A percentile compares a stretch with the other conserved stretches of the same genome.
These are phyloP conservation scores for Dryas drummondii DNA, from an alignment of 306 rosid genomes.

Conservation along the genomic window DNA sequence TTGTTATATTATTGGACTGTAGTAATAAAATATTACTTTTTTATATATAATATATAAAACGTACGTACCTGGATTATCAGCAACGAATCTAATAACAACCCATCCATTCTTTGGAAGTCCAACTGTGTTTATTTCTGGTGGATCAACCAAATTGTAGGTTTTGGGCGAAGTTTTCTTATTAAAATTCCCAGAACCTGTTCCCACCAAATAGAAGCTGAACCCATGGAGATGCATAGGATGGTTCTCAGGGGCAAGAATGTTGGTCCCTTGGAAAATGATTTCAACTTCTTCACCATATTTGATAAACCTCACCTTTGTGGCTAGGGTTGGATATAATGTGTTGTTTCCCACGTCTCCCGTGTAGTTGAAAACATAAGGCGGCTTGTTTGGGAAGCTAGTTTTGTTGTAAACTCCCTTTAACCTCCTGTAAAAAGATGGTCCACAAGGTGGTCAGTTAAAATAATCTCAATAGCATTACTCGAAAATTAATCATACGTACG, in stretches of 20 bases:
- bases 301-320: conserved; percentile 26
- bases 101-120: conserved; percentile 44
- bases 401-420: conserved; percentile 22
- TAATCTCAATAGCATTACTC: no score
- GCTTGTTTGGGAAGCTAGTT: conserved; percentile 31
- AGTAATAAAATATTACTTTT: no score
- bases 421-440: no score
- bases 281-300: conserved; percentile 38
- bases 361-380: conserved; percentile 33
- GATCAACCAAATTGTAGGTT: conserved; percentile 37
- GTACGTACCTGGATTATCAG: conserved; percentile 39
- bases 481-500: conserved; percentile 12
- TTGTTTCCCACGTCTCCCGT: conserved; percentile 34
- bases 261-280: conserved; percentile 47
- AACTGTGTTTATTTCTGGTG: conserved; percentile 31
- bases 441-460: no score
- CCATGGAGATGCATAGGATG: conserved; percentile 60
- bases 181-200: conserved; percentile 34
- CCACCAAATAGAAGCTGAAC: conserved; percentile 40
- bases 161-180: conserved; percentile 7
- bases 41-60: neutral
- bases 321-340: conserved; percentile 21
- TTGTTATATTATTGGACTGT: no score
- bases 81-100: conserved; percentile 37
- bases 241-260: conserved; percentile 34